Evolutionary conservation across 2,329 filamentous ascomycete genomes (phyloP), one percentile per base, ranked within the genome.

Genomic region (Torrubiellomyces zombiae): DNA sequence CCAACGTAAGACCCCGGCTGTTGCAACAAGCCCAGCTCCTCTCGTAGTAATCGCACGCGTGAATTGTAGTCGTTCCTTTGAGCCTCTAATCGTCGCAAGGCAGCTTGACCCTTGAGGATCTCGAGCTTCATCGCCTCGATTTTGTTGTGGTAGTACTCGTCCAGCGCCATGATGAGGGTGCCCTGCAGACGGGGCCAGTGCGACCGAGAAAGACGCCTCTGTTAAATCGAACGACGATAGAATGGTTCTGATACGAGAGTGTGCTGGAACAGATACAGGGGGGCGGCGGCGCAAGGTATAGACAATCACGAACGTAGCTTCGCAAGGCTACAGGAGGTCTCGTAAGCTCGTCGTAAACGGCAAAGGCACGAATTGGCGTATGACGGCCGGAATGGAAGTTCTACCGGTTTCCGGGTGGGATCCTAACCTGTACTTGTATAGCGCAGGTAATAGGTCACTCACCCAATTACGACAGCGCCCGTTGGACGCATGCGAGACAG

Each of bases 121-220:
- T 98, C 86, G 53, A 98, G 83, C 77, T 95, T 95, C 80, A 95
- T 93, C 53, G 79, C 75, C 80, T 98, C 89, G 60, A 95, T 95
- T 68, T 98, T 98, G 67, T 95, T 95, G 61, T 89, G 81, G 57
- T 92, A 98, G 63, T 94, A 98, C 58, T 79, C 92, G 58, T 95
- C 89, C 60, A 98, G 80, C 70, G 86, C 85, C 89, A 98, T 98
- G 52, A 50, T 75, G 68, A 35, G 43, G 43, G 35, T 20, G 32
- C 23, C 34, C 29, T 29, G 27, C 20, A 16, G 20, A 9, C 7
- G 11, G n/a, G 6, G 23, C 17, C 16, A 13, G 18, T 19, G 9
- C 18, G 3, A n/a, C n/a, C n/a, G 18, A 21, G n/a, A 11, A 8
- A 7, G 20, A 21, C 11, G 20, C 20, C 14, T 7, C 7, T 4